A percentile compares a stretch with the other conserved stretches of the same genome.
Evolutionary conservation across 2,329 filamentous ascomycete species (phyloP).

Genomic region (Sphaceloma murrayae): DNA sequence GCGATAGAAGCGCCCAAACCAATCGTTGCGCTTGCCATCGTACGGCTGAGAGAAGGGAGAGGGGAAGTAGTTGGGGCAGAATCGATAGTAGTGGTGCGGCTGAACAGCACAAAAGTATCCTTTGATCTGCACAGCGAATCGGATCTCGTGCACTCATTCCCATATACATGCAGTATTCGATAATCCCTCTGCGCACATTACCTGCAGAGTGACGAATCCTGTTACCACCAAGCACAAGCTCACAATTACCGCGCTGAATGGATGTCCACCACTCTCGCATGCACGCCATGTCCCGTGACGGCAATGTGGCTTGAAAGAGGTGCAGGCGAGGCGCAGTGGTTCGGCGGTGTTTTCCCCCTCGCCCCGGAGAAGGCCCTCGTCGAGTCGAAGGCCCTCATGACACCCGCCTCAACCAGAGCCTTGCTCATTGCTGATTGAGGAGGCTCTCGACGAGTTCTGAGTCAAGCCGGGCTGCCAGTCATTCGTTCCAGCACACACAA

Average conservation of each 20-base stretch:
- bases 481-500: too few species aligned
- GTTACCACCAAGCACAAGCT: not conserved
- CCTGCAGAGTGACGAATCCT: not conserved
- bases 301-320: not conserved
- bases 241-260: conserved; percentile 8
- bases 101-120: not conserved
- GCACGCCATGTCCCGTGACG: not conserved
- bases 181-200: conserved; percentile 1
- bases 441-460: not conserved
- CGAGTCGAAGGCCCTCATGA: too few species aligned
- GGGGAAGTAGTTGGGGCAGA: conserved; percentile 3
- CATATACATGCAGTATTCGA: conserved; percentile 1
- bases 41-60: not conserved
- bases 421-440: not conserved
- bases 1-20: conserved; percentile 8
- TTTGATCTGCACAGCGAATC: conserved; percentile 4
- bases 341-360: not conserved
- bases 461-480: not conserved
- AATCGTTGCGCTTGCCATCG: not conserved
- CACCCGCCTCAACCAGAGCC: conserved; percentile 8
- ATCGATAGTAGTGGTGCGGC: conserved; percentile 11
- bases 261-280: not conserved
- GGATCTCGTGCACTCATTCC: not conserved
- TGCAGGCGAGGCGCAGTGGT: not conserved
- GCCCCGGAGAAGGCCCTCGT: not conserved